phyloP scores from a whole-genome alignment of 139 green algal species.

The Micractinium conductrix region DNA sequence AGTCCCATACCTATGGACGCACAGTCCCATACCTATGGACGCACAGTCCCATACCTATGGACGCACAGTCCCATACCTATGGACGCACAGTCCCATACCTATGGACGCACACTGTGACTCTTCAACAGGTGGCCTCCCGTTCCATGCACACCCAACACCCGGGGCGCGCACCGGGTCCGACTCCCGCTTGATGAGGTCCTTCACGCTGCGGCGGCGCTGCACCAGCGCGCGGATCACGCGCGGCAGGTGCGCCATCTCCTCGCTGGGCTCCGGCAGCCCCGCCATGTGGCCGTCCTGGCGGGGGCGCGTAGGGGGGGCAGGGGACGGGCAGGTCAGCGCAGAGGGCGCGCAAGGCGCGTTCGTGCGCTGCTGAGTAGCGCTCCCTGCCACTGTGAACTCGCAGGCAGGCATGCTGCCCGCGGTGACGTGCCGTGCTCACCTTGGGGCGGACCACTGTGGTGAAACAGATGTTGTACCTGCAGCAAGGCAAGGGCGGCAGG shows the following conservation, averaged over 20 bases:
- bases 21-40: no score
- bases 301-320: not conserved
- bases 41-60: no score
- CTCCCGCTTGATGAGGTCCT: constrained; percentile 85
- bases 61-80: no score
- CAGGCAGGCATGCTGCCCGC: not conserved
- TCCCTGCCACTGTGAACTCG: no score
- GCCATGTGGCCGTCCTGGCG: constrained; percentile 42
- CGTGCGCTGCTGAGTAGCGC: no score
- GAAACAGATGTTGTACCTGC: constrained; percentile 99
- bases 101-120: no score
- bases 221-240: constrained; percentile 73
- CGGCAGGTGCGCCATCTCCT: constrained; percentile 74
- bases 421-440: not conserved
- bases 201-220: constrained; percentile 78
- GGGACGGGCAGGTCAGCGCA: not conserved
- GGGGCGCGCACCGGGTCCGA: constrained; percentile 53
- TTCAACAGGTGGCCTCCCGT: no score
- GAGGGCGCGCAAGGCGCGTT: no score
- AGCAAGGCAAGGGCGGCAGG: constrained; percentile 60
- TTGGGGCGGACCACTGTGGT: constrained; percentile 87
- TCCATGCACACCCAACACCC: no score
- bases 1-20: no score
- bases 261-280: constrained; percentile 41
- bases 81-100: no score